Conservation (phyloP, 768 basidiomycete species). For the Lepiota venenata region DNA sequence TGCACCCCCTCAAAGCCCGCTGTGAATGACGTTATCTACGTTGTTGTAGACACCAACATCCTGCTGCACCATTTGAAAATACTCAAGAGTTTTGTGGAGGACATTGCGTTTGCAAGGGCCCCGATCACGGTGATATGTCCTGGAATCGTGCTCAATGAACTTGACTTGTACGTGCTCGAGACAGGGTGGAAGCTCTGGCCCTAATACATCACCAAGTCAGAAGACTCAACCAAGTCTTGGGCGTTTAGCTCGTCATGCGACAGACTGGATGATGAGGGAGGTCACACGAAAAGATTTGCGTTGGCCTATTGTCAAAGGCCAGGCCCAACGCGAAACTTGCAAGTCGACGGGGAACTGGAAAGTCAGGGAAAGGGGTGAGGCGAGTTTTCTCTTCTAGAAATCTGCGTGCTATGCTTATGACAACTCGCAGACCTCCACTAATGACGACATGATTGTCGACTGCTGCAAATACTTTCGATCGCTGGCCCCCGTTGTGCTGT, state of each 20-base stretch:
- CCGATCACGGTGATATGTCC: constrained; percentile 68
- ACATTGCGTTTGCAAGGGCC: constrained; percentile 46
- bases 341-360: constrained; percentile 63
- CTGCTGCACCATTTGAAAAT: constrained; percentile 65
- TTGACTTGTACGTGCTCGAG: constrained; percentile 53
- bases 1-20: not conserved
- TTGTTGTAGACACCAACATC: constrained; percentile 81
- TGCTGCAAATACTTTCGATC: constrained; percentile 63
- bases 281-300: constrained; percentile 41
- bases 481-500: constrained; percentile 48
- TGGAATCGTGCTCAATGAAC: constrained; percentile 70
- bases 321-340: constrained; percentile 62
- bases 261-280: constrained; percentile 62
- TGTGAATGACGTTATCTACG: constrained; percentile 25
- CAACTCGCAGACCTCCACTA: not conserved
- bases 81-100: constrained; percentile 60
- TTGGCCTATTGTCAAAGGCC: constrained; percentile 42
- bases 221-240: constrained; percentile 44
- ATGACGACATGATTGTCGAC: constrained; percentile 69
- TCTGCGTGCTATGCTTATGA: not conserved
- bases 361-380: constrained; percentile 41
- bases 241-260: constrained; percentile 69
- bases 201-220: constrained; percentile 28
- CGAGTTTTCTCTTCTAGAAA: constrained; percentile 21
- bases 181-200: not conserved